These are phyloP conservation scores for Ilyonectria robusta DNA, from an alignment of 2,329 filamentous ascomycete genomes.

Conservation along the genomic window DNA sequence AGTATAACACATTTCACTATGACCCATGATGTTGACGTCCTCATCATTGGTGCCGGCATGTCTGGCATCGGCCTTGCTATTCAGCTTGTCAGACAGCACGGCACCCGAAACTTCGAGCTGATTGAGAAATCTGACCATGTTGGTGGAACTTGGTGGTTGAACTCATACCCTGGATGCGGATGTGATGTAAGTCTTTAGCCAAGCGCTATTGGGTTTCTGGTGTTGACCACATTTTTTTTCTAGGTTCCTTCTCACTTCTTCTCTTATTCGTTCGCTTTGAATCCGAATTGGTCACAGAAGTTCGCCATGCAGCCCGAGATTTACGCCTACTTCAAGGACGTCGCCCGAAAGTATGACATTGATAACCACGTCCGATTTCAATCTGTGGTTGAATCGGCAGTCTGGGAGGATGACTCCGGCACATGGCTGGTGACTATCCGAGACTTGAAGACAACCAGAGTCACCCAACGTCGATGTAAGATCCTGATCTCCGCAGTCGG, in stretches of 20 bases:
- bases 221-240: neutral
- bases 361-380: constrained; percentile 37
- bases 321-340: constrained; percentile 39
- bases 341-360: constrained; percentile 40
- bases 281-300: constrained; percentile 46
- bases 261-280: constrained; percentile 48
- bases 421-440: constrained; percentile 39
- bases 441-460: constrained; percentile 26
- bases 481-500: constrained; percentile 47
- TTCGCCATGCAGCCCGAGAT: constrained; percentile 48
- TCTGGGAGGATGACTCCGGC: constrained; percentile 39
- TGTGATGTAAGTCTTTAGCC: constrained; percentile 38
- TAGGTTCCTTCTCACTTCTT: constrained; percentile 48
- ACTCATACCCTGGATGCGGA: constrained; percentile 48
- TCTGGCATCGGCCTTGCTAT: constrained; percentile 46
- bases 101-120: constrained; percentile 42
- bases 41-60: constrained; percentile 49
- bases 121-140: constrained; percentile 42
- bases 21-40: constrained; percentile 38
- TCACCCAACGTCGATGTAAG: constrained; percentile 22
- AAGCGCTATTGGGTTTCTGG: no score
- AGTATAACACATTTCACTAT: constrained; percentile 11
- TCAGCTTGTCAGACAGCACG: constrained; percentile 37
- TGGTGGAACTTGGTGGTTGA: constrained; percentile 46
- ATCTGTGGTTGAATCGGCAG: constrained; percentile 38